phyloP scores from a whole-genome alignment of 192 early-diverging fungal genomes.

The Chytriomyces sp. region DNA sequence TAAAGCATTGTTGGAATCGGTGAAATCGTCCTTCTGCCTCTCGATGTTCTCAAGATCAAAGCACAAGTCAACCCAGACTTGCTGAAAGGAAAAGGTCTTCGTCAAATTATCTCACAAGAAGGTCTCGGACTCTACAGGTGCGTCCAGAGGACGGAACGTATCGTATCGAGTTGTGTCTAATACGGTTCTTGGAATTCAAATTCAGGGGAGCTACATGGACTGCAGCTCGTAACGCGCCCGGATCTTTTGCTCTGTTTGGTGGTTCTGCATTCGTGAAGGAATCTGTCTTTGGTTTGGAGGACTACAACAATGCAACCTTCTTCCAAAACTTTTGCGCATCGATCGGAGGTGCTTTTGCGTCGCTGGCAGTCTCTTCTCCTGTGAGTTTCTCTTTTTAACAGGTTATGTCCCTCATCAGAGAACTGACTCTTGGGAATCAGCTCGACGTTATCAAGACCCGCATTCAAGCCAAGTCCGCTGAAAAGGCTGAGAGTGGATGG shows the following conservation, averaged over 20 bases:
- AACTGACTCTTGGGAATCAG: constrained; percentile 13
- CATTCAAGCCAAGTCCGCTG: constrained; percentile 91
- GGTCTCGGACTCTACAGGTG: constrained; percentile 90
- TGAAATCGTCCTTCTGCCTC: constrained; percentile 92
- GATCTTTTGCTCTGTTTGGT: constrained; percentile 86
- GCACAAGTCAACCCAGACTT: constrained; percentile 90
- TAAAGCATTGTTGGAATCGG: constrained; percentile 92
- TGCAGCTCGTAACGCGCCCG: constrained; percentile 96
- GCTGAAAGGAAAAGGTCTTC: constrained; percentile 78
- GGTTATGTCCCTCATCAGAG: not conserved
- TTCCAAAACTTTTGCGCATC: constrained; percentile 94
- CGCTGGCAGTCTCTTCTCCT: constrained; percentile 90
- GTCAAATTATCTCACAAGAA: constrained; percentile 82
- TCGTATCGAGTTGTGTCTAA: not conserved
- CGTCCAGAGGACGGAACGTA: not conserved
- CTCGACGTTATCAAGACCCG: constrained; percentile 99
- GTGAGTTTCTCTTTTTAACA: constrained; percentile 51
- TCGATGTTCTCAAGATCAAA: constrained; percentile 99
- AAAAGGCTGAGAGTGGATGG: constrained; percentile 83
- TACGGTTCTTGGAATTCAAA: not conserved
- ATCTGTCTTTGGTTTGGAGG: constrained; percentile 81
- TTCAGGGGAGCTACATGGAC: constrained; percentile 93
- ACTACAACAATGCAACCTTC: constrained; percentile 92
- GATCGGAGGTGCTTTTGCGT: constrained; percentile 92
- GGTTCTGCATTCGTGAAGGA: constrained; percentile 94